Evolutionary conservation across 1,284 basidiomycete genomes (phyloP), one percentile per base, ranked within the genome.

Genomic region (Trichosporon coremiiforme): DNA sequence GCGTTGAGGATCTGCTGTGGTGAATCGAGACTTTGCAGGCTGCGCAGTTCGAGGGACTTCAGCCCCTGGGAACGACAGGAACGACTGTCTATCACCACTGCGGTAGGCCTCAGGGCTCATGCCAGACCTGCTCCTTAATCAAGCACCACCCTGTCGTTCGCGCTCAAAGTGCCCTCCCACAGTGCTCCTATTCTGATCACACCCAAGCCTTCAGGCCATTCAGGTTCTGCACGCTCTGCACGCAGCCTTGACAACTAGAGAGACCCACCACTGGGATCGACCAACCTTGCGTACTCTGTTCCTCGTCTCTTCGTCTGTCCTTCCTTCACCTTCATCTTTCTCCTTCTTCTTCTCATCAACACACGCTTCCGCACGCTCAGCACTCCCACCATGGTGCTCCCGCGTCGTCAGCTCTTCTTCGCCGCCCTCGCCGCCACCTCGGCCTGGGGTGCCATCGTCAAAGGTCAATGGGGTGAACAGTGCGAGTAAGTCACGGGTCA

Each of bases 401-500:
- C 68, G 65, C 64, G 57, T 53, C 53, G 53, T 47, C 53, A 57
- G 36, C 38, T 57, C 55, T 65, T 66, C 36, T 55, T 60, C 45
- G 60, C 65, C 9, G 12, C 29, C 17, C 31, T 60, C 41, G 69
- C 69, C 6, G 66, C 50, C 15, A 38, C 45, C 50, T 20, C 38
- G 38, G 64, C 64, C 12, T 45, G 25, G 38, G 36, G 57, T 65
- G 38, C 38, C 12, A 31, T 65, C 64, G 36, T 41, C 60, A 36
- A 67, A 62, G 69, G 50, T 25, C 22, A 66, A 17, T n/a, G 22
- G 15, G 64, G 63, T 31, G 63, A 67, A 15, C 53, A 63, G 45
- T 70, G 69, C 69, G 41, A 67, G 69, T 70, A 50, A 62, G 69
- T 70, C n/a, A 35, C 12, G 25, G 29, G 12, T 15, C 64, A n/a